Base-by-base conservation (phyloP, 768 basidiomycete genomes). In the Tulasnella sp. region DNA sequence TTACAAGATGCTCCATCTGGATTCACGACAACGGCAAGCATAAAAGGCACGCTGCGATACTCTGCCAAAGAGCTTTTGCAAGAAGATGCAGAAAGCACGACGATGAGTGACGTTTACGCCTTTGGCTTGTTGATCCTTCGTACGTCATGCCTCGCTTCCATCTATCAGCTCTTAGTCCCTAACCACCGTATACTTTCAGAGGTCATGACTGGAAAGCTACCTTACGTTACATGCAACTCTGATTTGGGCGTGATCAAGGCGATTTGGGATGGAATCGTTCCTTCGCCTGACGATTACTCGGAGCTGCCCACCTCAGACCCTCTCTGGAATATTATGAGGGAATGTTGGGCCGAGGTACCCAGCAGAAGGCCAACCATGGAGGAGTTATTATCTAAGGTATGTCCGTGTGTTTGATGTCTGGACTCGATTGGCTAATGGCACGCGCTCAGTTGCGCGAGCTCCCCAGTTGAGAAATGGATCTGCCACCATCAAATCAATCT, bases 201-300 rank as follows among this genome's bases (percentile, higher is more conserved):
- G 40, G 42, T 72, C 69, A 70, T 72, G 44, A 64, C 62, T 8
- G 71, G 44, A 5, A 39, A 72, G 17, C 14, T 66, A 22, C 71
- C 71, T 0, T 72, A 39, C 26, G 37, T 32, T 22, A 34, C 36
- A 8, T 40, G 35, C 14, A 63, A 63, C 52, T 32, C n/a, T 29
- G 40, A 29, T 64, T 35, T 29, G 35, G 42, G 22, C 9, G 22
- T 72, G 11, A 66, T 72, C 26, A 39, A 29, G 14, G 71, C 71
- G 11, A 72, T 64, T 37, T 37, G n/a, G 36, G 29, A 34, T 14
- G 71, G 71, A 4, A 19, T 19, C 12, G 16, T 39, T 34, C 59
- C 62, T n/a, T 16, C 22, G 5, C 39, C 36, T 12, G 34, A 39
- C 14, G 39, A 39, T 22, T 72, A 70, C n/a, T 62, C 39, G 14